Conservation (phyloP, 2,329 filamentous ascomycete genomes). For the Hypoxylon sp. region DNA sequence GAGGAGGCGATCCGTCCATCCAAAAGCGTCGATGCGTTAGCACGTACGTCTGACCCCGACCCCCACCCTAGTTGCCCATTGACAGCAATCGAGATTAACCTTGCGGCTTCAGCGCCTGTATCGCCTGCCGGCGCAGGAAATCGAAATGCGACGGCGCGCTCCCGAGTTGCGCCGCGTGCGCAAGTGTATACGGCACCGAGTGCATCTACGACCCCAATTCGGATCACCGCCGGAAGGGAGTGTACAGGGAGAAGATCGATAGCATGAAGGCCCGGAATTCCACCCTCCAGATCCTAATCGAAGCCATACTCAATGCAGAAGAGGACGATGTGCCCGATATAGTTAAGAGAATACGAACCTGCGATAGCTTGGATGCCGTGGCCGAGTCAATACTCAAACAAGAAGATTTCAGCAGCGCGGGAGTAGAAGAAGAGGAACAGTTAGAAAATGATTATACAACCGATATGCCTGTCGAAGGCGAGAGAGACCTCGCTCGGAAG, state of each 20-base stretch:
- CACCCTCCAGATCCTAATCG: slow-evolving; percentile 91
- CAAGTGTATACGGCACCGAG: slow-evolving; percentile 90
- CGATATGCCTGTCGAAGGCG: slow-evolving; percentile 66
- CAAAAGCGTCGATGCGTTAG: slow-evolving; percentile 84
- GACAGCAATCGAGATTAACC: slow-evolving; percentile 22
- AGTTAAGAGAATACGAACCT: slow-evolving; percentile 89
- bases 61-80: slow-evolving; percentile 9
- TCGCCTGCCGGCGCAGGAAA: slow-evolving; percentile 83
- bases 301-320: slow-evolving; percentile 90
- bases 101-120: slow-evolving; percentile 68
- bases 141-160: slow-evolving; percentile 93
- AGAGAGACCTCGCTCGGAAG: slow-evolving; percentile 88
- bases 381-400: slow-evolving; percentile 68
- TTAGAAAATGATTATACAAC: slow-evolving; percentile 60
- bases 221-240: slow-evolving; percentile 94
- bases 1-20: slow-evolving; percentile 62
- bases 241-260: slow-evolving; percentile 95
- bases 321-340: slow-evolving; percentile 88
- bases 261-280: slow-evolving; percentile 88
- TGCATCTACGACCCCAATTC: slow-evolving; percentile 97
- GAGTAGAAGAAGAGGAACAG: slow-evolving; percentile 59
- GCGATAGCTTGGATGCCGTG: slow-evolving; percentile 75
- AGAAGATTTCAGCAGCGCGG: slow-evolving; percentile 56
- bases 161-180: slow-evolving; percentile 94
- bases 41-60: slow-evolving; percentile 61